These are phyloP conservation scores for Apophysomyces sp. DNA, from an alignment of 371 early-diverging fungal species.

Conservation along the genomic window DNA sequence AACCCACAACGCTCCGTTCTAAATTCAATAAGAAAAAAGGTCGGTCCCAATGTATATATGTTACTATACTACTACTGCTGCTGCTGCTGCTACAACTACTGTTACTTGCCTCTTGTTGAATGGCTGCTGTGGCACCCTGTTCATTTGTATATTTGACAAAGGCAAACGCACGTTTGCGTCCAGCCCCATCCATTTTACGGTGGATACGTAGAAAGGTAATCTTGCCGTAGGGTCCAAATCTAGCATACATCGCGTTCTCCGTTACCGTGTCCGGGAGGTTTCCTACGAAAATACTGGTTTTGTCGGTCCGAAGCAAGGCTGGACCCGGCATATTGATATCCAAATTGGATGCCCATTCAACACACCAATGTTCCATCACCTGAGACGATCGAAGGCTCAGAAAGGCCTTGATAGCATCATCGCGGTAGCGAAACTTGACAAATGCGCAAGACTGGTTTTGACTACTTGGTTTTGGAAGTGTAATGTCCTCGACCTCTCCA, in stretches of 20 bases:
- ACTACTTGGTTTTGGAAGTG: constrained; percentile 48
- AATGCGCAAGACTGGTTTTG: constrained; percentile 62
- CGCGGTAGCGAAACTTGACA: constrained; percentile 74
- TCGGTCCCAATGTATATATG: no score
- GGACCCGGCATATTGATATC: constrained; percentile 21
- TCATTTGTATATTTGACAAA: constrained; percentile 66
- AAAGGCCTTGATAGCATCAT: constrained; percentile 81
- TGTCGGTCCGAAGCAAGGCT: constrained; percentile 40
- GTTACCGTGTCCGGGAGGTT: constrained; percentile 60
- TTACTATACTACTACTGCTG: no score
- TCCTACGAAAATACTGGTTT: constrained; percentile 66
- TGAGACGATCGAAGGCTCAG: constrained; percentile 16
- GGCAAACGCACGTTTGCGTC: constrained; percentile 51
- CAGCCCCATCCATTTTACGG: constrained; percentile 16
- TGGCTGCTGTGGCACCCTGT: constrained; percentile 50
- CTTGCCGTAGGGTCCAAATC: constrained; percentile 61
- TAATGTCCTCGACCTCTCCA: constrained; percentile 76
- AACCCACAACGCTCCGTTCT: constrained; percentile 12
- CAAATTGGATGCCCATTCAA: constrained; percentile 72
- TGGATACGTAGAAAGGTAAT: constrained; percentile 56
- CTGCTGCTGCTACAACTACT: no score
- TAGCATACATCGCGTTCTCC: constrained; percentile 39
- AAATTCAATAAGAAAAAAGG: neutral
- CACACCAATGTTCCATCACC: constrained; percentile 41
- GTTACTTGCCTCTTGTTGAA: constrained; percentile 56